These are phyloP conservation scores for Colletotrichum tabaci DNA, from an alignment of 2,329 filamentous ascomycete genomes.

Conservation along the genomic window DNA sequence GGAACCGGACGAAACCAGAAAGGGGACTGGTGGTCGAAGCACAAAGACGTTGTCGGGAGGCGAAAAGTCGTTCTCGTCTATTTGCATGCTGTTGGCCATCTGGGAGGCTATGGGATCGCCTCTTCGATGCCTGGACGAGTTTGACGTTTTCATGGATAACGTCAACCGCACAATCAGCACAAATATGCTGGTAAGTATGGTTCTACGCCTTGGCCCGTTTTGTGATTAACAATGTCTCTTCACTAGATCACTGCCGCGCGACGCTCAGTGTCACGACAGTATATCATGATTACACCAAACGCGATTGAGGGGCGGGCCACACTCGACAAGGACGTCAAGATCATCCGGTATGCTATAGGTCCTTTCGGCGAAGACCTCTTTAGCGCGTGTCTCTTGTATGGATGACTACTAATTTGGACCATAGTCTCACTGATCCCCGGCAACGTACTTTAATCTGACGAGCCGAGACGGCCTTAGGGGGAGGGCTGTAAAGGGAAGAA, in stretches of 20 bases:
- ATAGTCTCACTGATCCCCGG: slow-evolving; percentile 72
- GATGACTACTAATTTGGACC: slow-evolving; percentile 45
- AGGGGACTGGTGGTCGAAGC: slow-evolving; percentile 79
- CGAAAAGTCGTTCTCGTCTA: slow-evolving; percentile 98
- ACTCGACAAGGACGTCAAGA: slow-evolving; percentile 79
- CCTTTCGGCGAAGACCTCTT: neutral
- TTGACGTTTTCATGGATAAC: slow-evolving; percentile 99
- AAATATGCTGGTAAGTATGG: slow-evolving; percentile 85
- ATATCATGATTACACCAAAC: slow-evolving; percentile 96
- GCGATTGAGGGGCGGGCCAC: slow-evolving; percentile 76
- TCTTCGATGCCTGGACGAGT: slow-evolving; percentile 95
- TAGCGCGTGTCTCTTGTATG: neutral
- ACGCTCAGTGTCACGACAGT: slow-evolving; percentile 90
- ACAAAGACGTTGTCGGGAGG: slow-evolving; percentile 95
- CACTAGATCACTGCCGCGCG: slow-evolving; percentile 85
- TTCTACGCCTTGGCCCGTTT: neutral
- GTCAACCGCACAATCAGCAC: slow-evolving; percentile 95
- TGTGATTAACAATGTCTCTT: neutral
- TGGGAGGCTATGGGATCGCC: slow-evolving; percentile 99
- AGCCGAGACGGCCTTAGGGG: neutral
- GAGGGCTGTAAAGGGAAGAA: no score
- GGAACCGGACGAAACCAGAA: slow-evolving; percentile 78
- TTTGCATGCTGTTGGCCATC: slow-evolving; percentile 90
- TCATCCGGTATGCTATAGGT: slow-evolving; percentile 74
- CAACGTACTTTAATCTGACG: slow-evolving; percentile 62